These are phyloP conservation scores for Plasmodium fragile DNA, from an alignment of 169 alveolate genomes.

Conservation along the genomic window DNA sequence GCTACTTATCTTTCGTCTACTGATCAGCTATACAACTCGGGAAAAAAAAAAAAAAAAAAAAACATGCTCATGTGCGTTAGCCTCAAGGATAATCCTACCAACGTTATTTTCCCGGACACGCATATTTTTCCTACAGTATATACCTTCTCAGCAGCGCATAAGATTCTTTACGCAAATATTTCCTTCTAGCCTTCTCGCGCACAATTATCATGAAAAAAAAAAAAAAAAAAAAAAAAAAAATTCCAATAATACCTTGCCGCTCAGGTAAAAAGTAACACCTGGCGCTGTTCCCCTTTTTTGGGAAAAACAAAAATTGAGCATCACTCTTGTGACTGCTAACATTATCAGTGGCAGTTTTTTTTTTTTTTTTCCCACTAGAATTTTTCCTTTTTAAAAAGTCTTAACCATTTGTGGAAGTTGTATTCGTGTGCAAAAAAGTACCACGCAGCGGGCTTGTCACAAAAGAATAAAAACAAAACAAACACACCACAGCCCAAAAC, in stretches of 20 bases:
- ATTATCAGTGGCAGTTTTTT: background rate
- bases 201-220: slow-evolving; percentile 24
- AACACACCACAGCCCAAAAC: background rate
- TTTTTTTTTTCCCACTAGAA: background rate
- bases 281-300: background rate
- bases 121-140: background rate
- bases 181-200: background rate
- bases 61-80: background rate
- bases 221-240: slow-evolving; percentile 18
- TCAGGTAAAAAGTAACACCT: slow-evolving; percentile 9
- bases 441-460: slow-evolving; percentile 15
- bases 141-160: background rate
- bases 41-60: slow-evolving; percentile 1
- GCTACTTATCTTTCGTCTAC: background rate
- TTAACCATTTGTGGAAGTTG: background rate
- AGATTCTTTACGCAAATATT: background rate
- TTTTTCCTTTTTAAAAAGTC: background rate
- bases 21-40: background rate
- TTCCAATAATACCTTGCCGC: background rate
- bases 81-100: background rate
- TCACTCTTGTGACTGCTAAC: background rate
- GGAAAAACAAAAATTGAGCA: background rate
- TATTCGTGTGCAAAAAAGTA: background rate
- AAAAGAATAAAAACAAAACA: background rate
- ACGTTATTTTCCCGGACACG: background rate